Conservation (phyloP, 192 early-diverging fungal species). For the Glomus cerebriforme region DNA sequence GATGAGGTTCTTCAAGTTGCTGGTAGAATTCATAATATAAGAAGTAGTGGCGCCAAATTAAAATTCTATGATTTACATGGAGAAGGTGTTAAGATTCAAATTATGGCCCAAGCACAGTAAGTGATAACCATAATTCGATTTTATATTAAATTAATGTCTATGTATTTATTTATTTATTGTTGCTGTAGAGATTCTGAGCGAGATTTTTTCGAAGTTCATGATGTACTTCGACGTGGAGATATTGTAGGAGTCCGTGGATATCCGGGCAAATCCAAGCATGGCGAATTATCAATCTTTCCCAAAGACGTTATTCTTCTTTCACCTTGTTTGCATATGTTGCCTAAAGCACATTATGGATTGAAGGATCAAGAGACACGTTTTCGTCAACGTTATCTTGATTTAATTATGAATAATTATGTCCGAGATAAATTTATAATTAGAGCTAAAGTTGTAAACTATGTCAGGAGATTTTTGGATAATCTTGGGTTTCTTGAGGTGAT, state of each 20-base stretch:
- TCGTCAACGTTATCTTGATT: constrained; percentile 96
- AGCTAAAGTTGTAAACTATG: constrained; percentile 93
- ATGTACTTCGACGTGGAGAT: constrained; percentile 88
- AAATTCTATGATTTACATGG: constrained; percentile 95
- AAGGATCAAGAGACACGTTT: constrained; percentile 97
- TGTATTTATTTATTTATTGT: neutral
- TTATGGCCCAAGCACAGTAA: constrained; percentile 82
- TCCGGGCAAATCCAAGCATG: constrained; percentile 90
- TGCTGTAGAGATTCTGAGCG: constrained; percentile 48
- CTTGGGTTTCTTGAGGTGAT: constrained; percentile 86
- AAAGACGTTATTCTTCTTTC: constrained; percentile 83
- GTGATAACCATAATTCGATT: constrained; percentile 38
- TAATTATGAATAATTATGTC: constrained; percentile 98
- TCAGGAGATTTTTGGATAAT: constrained; percentile 93
- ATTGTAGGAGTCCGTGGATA: constrained; percentile 92
- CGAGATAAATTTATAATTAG: constrained; percentile 93
- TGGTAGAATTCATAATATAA: constrained; percentile 96
- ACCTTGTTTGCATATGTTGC: constrained; percentile 95
- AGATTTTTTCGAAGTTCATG: constrained; percentile 80
- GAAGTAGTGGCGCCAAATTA: constrained; percentile 85
- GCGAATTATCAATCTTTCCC: constrained; percentile 96
- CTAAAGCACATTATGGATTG: constrained; percentile 93
- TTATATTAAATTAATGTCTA: constrained; percentile 3
- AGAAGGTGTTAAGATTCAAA: constrained; percentile 93
- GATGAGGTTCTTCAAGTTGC: constrained; percentile 77